phyloP scores from a whole-genome alignment of 768 basidiomycete genomes.

The Tephrocybe sp. region DNA sequence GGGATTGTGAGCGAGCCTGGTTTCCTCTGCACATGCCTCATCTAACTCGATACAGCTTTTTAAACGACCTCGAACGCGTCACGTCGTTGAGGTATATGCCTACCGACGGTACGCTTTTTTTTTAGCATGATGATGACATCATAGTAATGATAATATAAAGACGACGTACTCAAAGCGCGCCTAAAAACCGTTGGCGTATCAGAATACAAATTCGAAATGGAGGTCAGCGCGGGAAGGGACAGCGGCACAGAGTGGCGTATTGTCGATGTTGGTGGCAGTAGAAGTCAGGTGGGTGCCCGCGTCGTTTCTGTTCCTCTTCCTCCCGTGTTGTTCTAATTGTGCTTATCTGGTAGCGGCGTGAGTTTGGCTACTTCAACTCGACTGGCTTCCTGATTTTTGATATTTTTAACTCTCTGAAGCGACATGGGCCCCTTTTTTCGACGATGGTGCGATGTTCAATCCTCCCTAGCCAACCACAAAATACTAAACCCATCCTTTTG shows the following conservation, averaged over 20 bases:
- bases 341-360: conserved; percentile 41
- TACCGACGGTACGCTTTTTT: conserved; percentile 52
- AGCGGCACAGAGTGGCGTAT: conserved; percentile 73
- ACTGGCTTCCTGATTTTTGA: neutral
- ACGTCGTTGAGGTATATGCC: conserved; percentile 65
- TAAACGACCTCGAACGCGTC: conserved; percentile 68
- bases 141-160: conserved; percentile 37
- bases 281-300: conserved; percentile 56
- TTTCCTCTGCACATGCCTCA: too few species aligned
- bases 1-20: conserved; percentile 66
- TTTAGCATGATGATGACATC: too few species aligned
- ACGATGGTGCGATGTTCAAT: conserved; percentile 57
- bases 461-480: conserved; percentile 28
- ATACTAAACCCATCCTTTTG: neutral
- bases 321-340: too few species aligned
- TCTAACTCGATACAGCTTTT: too few species aligned
- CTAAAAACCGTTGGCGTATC: conserved; percentile 78
- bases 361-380: conserved; percentile 19
- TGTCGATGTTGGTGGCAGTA: conserved; percentile 76
- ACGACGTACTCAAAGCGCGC: conserved; percentile 76
- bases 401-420: conserved; percentile 5
- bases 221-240: conserved; percentile 48
- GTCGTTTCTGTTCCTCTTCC: conserved; percentile 14
- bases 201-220: conserved; percentile 83
- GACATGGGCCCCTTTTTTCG: conserved; percentile 42